A percentile compares a stretch with the other conserved stretches of the same genome.
phyloP scores from a whole-genome alignment of 495 filamentous ascomycete genomes.

The Penicillium bovifimosum region DNA sequence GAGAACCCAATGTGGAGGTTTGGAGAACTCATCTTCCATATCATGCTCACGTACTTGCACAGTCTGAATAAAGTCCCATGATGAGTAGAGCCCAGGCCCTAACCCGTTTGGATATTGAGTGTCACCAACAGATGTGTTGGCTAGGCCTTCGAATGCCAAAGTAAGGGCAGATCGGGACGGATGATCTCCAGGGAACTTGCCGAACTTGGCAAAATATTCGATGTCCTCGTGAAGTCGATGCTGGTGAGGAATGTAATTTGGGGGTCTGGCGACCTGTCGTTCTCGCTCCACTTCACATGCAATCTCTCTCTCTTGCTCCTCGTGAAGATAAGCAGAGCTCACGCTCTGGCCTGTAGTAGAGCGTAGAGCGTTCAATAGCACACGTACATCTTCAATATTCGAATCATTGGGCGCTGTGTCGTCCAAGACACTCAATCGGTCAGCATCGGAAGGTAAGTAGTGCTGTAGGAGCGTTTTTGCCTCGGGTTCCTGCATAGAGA shows the following conservation, averaged over 20 bases:
- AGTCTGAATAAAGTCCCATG: not conserved
- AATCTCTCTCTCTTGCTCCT: slow-evolving; percentile 65
- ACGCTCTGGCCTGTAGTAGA: not conserved
- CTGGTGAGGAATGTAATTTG: slow-evolving; percentile 17
- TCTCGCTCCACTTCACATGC: slow-evolving; percentile 56
- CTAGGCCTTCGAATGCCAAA: not conserved
- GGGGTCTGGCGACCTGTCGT: slow-evolving; percentile 45
- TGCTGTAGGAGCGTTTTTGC: slow-evolving; percentile 7
- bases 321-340: slow-evolving; percentile 40
- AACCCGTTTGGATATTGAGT: not conserved
- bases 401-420: not conserved
- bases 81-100: not conserved
- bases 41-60: slow-evolving; percentile 22
- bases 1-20: slow-evolving; percentile 56
- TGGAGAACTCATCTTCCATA: slow-evolving; percentile 31
- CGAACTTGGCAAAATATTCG: not conserved
- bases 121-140: not conserved
- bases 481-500: slow-evolving; percentile 13
- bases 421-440: not conserved
- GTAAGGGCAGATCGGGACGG: not conserved
- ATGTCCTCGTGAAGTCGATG: slow-evolving; percentile 36
- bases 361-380: not conserved
- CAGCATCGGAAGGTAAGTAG: slow-evolving; percentile 7
- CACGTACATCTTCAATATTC: not conserved
- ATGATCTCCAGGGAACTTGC: not conserved